Conservation (phyloP, 2,329 filamentous ascomycete species). For the Epichloe uncinata region DNA sequence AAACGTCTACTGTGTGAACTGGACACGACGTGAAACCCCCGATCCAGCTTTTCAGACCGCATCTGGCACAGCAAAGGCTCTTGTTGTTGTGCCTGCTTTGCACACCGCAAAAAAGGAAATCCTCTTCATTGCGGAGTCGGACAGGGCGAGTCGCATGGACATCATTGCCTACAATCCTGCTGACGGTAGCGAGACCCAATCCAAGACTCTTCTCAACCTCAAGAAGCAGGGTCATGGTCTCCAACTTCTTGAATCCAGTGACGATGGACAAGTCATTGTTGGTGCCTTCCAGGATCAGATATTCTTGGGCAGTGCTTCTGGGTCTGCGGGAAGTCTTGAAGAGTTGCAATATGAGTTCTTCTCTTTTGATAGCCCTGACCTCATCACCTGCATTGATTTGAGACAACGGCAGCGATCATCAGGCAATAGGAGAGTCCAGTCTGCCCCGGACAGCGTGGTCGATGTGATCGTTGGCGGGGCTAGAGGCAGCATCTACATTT, state of each 20-base stretch:
- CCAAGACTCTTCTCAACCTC: slow-evolving; percentile 24
- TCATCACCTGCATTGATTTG: slow-evolving; percentile 55
- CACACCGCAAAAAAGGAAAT: slow-evolving; percentile 27
- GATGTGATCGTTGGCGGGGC: slow-evolving; percentile 68
- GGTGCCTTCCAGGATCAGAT: slow-evolving; percentile 25
- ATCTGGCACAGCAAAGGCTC: slow-evolving; percentile 31
- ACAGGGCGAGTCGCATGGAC: slow-evolving; percentile 20
- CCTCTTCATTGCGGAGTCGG: slow-evolving; percentile 32
- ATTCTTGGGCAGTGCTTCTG: slow-evolving; percentile 20
- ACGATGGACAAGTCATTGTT: slow-evolving; percentile 43
- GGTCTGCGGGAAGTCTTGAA: slow-evolving; percentile 12
- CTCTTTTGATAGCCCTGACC: slow-evolving; percentile 45
- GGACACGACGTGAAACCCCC: slow-evolving; percentile 34
- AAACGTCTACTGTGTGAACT: slow-evolving; percentile 43
- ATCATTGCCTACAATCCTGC: slow-evolving; percentile 33
- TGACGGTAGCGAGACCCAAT: slow-evolving; percentile 13
- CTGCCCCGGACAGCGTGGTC: slow-evolving; percentile 29
- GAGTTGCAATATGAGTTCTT: slow-evolving; percentile 39
- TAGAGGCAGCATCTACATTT: slow-evolving; percentile 67
- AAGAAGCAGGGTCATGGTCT: slow-evolving; percentile 22
- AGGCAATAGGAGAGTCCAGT: slow-evolving; percentile 13
- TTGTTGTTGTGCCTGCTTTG: slow-evolving; percentile 28
- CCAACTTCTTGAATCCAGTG: slow-evolving; percentile 33
- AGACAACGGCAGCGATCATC: slow-evolving; percentile 23
- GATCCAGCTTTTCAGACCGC: slow-evolving; percentile 27